These are phyloP conservation scores for Cnidoscolus chayamansa DNA, from an alignment of 441 rosid species.

Conservation along the genomic window DNA sequence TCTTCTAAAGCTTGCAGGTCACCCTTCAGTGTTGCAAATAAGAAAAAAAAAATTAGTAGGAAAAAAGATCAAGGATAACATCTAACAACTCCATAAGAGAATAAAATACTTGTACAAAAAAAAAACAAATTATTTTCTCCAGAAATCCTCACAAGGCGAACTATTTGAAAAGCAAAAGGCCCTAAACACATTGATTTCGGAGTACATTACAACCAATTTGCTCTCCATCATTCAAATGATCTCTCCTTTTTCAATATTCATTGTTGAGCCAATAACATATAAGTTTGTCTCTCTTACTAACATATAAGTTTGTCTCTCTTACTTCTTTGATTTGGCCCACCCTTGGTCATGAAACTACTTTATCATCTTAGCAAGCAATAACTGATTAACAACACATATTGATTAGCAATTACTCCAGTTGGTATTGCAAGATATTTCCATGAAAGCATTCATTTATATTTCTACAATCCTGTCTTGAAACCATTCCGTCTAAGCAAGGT, in stretches of 20 bases:
- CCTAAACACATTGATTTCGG: not conserved
- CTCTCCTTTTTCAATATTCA: not conserved
- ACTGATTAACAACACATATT: not conserved
- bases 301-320: no score
- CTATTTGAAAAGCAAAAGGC: not conserved
- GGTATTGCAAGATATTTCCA: not conserved
- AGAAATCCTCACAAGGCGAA: not conserved
- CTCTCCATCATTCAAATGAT: not conserved
- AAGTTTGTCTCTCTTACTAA: not conserved
- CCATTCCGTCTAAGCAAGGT: not conserved
- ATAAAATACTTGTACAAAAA: not conserved
- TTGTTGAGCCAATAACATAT: not conserved
- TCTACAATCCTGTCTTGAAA: not conserved
- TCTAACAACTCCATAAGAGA: not conserved
- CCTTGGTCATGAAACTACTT: not conserved
- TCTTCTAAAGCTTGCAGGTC: conserved; percentile 93
- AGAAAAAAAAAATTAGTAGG: not conserved
- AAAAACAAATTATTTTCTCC: not conserved
- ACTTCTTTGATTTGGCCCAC: not conserved
- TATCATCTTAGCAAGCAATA: not conserved
- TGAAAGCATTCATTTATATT: not conserved
- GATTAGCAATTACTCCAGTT: not conserved
- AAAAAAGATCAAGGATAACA: not conserved
- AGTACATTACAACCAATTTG: not conserved
- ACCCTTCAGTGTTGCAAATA: conserved; percentile 48